Evolutionary conservation across 495 filamentous ascomycete genomes (phyloP).

Genomic region (Talaromyces nanjingensis): DNA sequence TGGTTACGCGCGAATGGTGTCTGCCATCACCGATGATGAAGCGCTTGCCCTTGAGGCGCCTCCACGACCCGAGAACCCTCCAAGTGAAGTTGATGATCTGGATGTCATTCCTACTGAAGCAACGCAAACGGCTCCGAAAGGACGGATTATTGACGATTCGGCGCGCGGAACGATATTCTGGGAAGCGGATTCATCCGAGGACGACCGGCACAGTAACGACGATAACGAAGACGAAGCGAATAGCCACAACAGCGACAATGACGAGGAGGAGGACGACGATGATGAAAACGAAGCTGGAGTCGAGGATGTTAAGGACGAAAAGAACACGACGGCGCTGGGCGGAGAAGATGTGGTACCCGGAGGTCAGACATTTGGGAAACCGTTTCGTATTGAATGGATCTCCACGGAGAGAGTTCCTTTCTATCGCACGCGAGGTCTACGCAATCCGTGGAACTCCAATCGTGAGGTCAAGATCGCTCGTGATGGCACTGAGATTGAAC

Average conservation of each 20-base stretch:
- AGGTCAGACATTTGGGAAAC: constrained; percentile 74
- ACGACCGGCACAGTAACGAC: constrained; percentile 27
- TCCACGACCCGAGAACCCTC: constrained; percentile 42
- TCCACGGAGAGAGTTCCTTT: constrained; percentile 83
- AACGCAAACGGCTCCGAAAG: constrained; percentile 73
- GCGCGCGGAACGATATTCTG: constrained; percentile 93
- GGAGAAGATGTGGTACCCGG: constrained; percentile 31
- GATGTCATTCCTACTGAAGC: constrained; percentile 69
- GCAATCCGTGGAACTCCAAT: constrained; percentile 97
- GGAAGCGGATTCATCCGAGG: constrained; percentile 70
- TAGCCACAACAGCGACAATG: constrained; percentile 27
- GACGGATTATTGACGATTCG: constrained; percentile 88
- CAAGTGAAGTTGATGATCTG: constrained; percentile 45
- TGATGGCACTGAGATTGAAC: constrained; percentile 92
- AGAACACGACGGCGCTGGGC: constrained; percentile 33
- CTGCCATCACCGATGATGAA: constrained; percentile 71
- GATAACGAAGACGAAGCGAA: constrained; percentile 34
- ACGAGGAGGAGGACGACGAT: constrained; percentile 39
- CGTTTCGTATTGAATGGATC: constrained; percentile 89
- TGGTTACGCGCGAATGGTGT: constrained; percentile 89
- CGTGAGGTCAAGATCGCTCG: constrained; percentile 94
- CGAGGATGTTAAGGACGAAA: constrained; percentile 27
- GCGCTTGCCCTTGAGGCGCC: constrained; percentile 54
- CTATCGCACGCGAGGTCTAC: constrained; percentile 78
- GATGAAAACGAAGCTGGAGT: constrained; percentile 19